A percentile compares a stretch with the other conserved stretches of the same genome.
These are phyloP conservation scores for Thuja plicata DNA, from an alignment of 83 land plant species.

Conservation along the genomic window DNA sequence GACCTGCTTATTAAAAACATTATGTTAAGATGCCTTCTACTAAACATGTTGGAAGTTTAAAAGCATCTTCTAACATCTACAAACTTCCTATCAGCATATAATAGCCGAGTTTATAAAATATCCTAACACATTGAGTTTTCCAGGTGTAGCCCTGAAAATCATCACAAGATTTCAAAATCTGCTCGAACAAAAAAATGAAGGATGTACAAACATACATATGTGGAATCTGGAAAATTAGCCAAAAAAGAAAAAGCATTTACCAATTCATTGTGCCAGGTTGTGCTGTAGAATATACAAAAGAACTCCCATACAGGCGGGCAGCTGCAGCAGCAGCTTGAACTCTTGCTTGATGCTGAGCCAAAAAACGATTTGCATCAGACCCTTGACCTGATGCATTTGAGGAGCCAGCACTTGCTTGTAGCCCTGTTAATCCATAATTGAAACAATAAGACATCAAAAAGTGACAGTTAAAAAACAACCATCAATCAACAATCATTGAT, in stretches of 20 bases:
- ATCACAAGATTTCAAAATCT: background rate
- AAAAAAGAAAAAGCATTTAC: background rate
- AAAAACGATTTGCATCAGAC: background rate
- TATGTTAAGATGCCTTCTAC: background rate
- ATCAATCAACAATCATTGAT: background rate
- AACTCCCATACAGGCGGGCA: conserved; percentile 67
- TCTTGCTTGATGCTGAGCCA: conserved; percentile 44
- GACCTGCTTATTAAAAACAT: background rate
- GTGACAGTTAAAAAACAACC: background rate
- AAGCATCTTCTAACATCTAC: background rate
- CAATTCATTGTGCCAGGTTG: conserved; percentile 4
- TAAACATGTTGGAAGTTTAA: background rate
- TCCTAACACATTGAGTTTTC: background rate
- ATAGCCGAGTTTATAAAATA: background rate
- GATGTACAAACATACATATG: background rate
- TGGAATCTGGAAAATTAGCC: background rate
- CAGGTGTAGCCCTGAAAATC: background rate
- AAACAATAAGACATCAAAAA: background rate
- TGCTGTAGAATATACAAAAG: conserved; percentile 67
- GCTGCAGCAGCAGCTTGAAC: conserved; percentile 79
- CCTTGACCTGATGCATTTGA: conserved; percentile 6
- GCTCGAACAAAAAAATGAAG: background rate
- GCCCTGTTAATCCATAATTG: conserved; percentile 2
- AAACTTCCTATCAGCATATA: background rate
- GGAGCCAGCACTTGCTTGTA: conserved; percentile 1